phyloP scores from a whole-genome alignment of 2,329 filamentous ascomycete genomes.

The Penicillium hordei region DNA sequence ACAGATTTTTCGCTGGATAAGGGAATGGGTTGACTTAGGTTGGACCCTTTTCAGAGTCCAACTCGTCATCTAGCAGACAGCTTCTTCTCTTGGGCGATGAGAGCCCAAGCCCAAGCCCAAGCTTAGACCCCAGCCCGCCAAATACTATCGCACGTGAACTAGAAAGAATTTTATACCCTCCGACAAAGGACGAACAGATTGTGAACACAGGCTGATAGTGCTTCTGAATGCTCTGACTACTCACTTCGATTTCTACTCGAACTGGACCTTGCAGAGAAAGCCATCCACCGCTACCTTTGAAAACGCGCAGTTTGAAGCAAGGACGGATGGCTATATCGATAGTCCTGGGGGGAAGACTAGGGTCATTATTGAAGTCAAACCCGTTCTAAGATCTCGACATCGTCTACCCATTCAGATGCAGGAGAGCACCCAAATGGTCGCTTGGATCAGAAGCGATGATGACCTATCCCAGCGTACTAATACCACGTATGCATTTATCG shows the following conservation, averaged over 20 bases:
- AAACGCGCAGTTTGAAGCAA: background rate
- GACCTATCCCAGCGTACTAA: background rate
- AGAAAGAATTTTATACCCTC: background rate
- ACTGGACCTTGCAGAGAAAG: background rate
- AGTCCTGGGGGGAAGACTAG: background rate
- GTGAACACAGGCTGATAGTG: background rate
- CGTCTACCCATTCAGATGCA: background rate
- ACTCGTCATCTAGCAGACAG: background rate
- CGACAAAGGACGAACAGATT: background rate
- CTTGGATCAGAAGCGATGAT: background rate
- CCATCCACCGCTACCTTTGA: background rate
- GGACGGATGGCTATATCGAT: background rate
- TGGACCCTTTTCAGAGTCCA: background rate
- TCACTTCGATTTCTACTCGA: background rate
- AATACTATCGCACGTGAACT: background rate
- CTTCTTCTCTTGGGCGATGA: too few relatives aligned
- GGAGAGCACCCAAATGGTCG: background rate
- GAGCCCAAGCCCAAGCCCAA: too few relatives aligned
- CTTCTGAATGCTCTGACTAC: background rate
- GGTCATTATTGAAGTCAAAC: background rate
- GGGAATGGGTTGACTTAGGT: background rate
- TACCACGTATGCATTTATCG: background rate
- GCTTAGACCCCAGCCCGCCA: background rate
- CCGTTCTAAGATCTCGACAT: accelerated
- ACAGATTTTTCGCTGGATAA: too few relatives aligned